Evolutionary conservation across 2,329 filamentous ascomycete species (phyloP), one percentile per base, ranked within the genome.

Genomic region (Xylaria sp.): DNA sequence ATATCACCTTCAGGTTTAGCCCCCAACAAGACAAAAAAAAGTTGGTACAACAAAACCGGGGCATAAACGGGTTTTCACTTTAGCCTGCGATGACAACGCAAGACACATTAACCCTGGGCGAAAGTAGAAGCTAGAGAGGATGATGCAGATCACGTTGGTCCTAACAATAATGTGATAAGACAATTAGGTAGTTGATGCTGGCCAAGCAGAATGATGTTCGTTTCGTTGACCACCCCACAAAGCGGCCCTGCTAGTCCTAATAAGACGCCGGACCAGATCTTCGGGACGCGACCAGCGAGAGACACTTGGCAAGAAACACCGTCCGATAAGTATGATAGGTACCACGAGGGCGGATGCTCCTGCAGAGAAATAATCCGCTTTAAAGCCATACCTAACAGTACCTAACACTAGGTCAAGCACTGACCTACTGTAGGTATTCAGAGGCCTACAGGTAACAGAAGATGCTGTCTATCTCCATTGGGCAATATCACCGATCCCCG

Each of bases 191-290:
- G 53, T 41, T 39, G 34, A n/a, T 13, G 34, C 53, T 20, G 28
- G 53, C 55, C 55, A 43, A 58, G 39, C 39, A 45, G 25, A 45
- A 58, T 43, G 55, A 20, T 45, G 39, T 58, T 41, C 18, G 39
- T 45, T 23, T 69, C 43, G 55, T 52, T 15, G 23, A 45, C 7
- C 56, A 65, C 71, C 53, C 72, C 72, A 73, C 73, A 72, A 71
- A 50, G 46, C 65, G 63, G 65, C 70, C 63, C 66, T 50, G 68
- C 73, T 73, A 72, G 72, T 70, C 69, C 72, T 73, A 74, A 75
- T 68, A 72, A 75, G 72, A 69, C 65, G 68, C 70, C 68, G 72
- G 73, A 75, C 76, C 76, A 78, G 74, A 78, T 75, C 71, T 69
- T 74, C 75, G 76, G 76, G 75, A 74, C 72, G 65, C 68, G 52